Percentiles rank a stretch among this genome's conserved stretches.
These are phyloP conservation scores for Camellia japonica DNA, from an alignment of 148 eudicot species.

Conservation along the genomic window DNA sequence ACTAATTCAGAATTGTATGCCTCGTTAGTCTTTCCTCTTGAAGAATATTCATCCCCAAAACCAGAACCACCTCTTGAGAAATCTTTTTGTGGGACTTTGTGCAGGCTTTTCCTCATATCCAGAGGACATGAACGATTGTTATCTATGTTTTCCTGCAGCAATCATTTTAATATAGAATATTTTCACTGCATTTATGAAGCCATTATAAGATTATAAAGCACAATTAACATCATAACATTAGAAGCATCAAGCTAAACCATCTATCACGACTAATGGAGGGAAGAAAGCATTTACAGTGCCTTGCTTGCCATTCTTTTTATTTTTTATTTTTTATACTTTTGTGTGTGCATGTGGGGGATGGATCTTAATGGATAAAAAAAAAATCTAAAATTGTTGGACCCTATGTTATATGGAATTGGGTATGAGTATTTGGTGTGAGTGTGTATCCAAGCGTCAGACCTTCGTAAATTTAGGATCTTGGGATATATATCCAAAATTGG, in stretches of 20 bases:
- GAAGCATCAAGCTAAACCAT: not conserved
- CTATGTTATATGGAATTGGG: no score
- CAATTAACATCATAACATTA: not conserved
- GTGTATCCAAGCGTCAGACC: no score
- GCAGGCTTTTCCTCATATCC: not conserved
- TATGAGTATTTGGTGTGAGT: no score
- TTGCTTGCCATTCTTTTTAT: not conserved
- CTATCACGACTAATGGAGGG: not conserved
- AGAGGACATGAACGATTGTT: not conserved
- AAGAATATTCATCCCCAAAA: slow-evolving; percentile 2
- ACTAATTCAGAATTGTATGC: slow-evolving; percentile 15
- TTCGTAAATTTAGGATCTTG: no score
- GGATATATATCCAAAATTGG: no score
- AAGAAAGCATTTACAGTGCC: not conserved
- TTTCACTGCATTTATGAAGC: not conserved
- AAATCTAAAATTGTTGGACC: no score
- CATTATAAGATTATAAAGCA: not conserved
- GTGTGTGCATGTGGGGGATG: not conserved
- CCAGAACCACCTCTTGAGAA: slow-evolving; percentile 5
- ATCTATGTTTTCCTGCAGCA: slow-evolving; percentile 1
- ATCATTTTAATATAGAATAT: not conserved
- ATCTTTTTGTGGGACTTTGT: slow-evolving; percentile 7
- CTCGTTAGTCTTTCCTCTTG: slow-evolving; percentile 14
- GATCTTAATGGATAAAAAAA: no score
- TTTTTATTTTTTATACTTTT: not conserved